Conservation (phyloP, 1,139 yeast species). For the Lodderomyces beijingensis region DNA sequence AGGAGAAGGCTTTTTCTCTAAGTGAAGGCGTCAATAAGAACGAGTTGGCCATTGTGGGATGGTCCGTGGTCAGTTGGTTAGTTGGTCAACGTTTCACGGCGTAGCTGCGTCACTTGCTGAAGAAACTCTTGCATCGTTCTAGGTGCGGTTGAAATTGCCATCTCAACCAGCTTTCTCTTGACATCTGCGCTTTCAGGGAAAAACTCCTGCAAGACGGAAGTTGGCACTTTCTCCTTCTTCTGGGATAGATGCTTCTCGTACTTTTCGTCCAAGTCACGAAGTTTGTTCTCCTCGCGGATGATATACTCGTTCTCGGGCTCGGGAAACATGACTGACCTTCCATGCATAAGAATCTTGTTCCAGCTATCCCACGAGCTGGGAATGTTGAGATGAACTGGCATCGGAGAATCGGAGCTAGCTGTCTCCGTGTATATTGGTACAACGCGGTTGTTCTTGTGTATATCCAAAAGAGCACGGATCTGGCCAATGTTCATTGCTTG, state of each 20-base stretch:
- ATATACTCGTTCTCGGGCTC: too few relatives aligned
- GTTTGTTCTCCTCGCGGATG: slow-evolving; percentile 12
- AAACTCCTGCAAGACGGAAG: slow-evolving; percentile 8
- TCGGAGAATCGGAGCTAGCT: too few relatives aligned
- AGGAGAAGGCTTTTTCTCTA: too few relatives aligned
- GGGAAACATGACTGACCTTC: slow-evolving; percentile 25
- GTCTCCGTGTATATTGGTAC: neutral
- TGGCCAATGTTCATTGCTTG: slow-evolving; percentile 5
- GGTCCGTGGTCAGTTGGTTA: too few relatives aligned
- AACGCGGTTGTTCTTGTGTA: slow-evolving; percentile 9
- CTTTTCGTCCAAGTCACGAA: slow-evolving; percentile 7
- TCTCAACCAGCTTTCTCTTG: neutral
- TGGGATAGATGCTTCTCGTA: slow-evolving; percentile 8
- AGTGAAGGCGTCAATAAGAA: too few relatives aligned
- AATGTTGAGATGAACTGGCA: slow-evolving; percentile 26
- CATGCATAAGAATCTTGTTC: slow-evolving; percentile 44
- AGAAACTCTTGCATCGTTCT: slow-evolving; percentile 3
- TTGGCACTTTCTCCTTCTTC: slow-evolving; percentile 5
- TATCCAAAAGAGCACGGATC: slow-evolving; percentile 1
- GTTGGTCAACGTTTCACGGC: too few relatives aligned
- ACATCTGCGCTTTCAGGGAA: neutral
- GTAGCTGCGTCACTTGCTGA: too few relatives aligned
- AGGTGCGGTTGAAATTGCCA: too few relatives aligned
- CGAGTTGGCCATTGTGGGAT: too few relatives aligned
- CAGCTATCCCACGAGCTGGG: slow-evolving; percentile 51